phyloP scores from a whole-genome alignment of 345 rosid genomes.

The Cardiospermum halicacabum region DNA sequence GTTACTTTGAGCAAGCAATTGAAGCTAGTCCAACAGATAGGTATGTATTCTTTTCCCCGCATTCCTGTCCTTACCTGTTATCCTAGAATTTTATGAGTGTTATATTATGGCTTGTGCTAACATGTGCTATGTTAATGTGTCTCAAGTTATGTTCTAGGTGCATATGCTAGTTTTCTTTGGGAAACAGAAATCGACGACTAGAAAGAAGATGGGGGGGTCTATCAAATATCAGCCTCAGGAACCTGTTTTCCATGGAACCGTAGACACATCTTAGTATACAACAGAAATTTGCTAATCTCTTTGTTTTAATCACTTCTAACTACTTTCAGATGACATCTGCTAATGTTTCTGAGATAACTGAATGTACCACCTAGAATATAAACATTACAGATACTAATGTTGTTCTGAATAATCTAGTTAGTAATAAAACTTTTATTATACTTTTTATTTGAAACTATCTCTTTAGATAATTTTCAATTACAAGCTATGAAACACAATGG shows the following conservation, averaged over 20 bases:
- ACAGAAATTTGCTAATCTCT: neutral
- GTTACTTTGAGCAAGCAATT: slow-evolving; percentile 57
- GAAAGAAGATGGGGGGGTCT: slow-evolving; percentile 6
- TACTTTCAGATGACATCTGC: neutral
- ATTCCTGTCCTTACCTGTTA: neutral
- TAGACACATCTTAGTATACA: slow-evolving; percentile 3
- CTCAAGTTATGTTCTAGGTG: slow-evolving; percentile 61
- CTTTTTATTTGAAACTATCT: too few species aligned
- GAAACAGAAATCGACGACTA: slow-evolving; percentile 39
- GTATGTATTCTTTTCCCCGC: slow-evolving; percentile 30
- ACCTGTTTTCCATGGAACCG: slow-evolving; percentile 1
- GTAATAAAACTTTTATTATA: neutral
- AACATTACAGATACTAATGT: neutral
- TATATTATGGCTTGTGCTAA: neutral
- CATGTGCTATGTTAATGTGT: slow-evolving; percentile 9
- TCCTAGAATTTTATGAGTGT: neutral
- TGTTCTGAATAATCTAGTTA: neutral
- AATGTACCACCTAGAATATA: too few species aligned
- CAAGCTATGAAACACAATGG: neutral
- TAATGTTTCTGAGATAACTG: neutral
- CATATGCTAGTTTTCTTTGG: slow-evolving; percentile 79
- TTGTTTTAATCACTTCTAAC: neutral
- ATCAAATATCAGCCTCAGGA: slow-evolving; percentile 11
- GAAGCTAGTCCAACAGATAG: slow-evolving; percentile 59
- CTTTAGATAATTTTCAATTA: neutral